Conservation (phyloP, 345 rosid species). For the Heritiera littoralis region DNA sequence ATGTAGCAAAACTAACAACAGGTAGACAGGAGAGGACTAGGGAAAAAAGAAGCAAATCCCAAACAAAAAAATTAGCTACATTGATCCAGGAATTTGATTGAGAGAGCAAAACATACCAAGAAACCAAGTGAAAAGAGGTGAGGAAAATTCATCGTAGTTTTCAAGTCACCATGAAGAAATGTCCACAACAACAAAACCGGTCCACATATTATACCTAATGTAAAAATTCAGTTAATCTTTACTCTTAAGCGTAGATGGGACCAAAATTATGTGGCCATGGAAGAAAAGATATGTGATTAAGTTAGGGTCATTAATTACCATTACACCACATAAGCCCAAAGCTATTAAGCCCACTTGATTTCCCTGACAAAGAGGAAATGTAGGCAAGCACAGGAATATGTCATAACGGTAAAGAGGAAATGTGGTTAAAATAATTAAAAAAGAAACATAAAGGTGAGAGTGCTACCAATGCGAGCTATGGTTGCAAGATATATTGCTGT, state of each 20-base stretch:
- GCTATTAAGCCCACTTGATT: slow-evolving; percentile 95
- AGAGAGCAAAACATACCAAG: slow-evolving; percentile 52
- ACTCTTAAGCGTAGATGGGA: slow-evolving; percentile 19
- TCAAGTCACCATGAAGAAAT: slow-evolving; percentile 75
- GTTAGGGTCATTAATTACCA: slow-evolving; percentile 50
- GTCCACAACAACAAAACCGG: slow-evolving; percentile 89
- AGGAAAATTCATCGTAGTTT: slow-evolving; percentile 60
- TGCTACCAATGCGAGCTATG: slow-evolving; percentile 81
- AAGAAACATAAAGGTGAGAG: slow-evolving; percentile 19
- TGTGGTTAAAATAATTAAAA: slow-evolving; percentile 10
- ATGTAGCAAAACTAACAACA: too few species aligned
- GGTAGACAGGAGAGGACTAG: neutral
- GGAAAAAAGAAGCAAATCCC: neutral
- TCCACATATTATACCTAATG: slow-evolving; percentile 73
- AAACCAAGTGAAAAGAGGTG: slow-evolving; percentile 73
- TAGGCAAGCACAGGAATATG: slow-evolving; percentile 15
- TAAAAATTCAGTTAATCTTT: slow-evolving; percentile 28
- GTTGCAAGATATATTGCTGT: slow-evolving; percentile 94
- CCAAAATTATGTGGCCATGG: neutral
- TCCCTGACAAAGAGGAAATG: slow-evolving; percentile 56
- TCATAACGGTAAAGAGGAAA: slow-evolving; percentile 15
- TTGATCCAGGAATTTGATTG: neutral
- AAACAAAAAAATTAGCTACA: neutral
- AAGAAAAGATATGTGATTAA: slow-evolving; percentile 13
- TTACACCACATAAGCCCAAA: slow-evolving; percentile 99